These are phyloP conservation scores for Termitomyces sp. DNA, from an alignment of 768 basidiomycete genomes.

Conservation along the genomic window DNA sequence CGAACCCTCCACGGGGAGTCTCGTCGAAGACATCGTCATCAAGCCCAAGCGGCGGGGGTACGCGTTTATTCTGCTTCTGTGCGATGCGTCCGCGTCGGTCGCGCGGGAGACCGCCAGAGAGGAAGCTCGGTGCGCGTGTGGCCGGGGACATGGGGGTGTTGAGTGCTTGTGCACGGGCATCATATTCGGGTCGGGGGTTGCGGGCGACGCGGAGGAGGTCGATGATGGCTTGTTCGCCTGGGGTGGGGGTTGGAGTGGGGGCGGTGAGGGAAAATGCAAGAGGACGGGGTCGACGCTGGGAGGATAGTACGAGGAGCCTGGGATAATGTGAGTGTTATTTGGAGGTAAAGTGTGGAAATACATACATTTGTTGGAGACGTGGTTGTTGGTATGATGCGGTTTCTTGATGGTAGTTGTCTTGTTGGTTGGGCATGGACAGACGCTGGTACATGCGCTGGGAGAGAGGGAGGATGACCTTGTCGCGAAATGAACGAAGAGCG, in stretches of 20 bases:
- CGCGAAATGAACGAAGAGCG: conserved; percentile 77
- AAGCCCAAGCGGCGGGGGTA: conserved; percentile 19
- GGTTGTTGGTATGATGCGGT: conserved; percentile 58
- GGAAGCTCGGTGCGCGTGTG: conserved; percentile 58
- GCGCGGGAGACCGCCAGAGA: conserved; percentile 69
- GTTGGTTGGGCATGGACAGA: conserved; percentile 48
- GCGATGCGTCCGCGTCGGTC: conserved; percentile 79
- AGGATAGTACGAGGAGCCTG: conserved; percentile 74
- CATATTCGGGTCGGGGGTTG: conserved; percentile 42
- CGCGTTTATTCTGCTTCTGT: conserved; percentile 37
- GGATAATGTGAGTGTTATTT: conserved; percentile 3
- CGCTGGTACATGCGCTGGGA: conserved; percentile 52
- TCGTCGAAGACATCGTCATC: conserved; percentile 39
- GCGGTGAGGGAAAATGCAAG: conserved; percentile 59
- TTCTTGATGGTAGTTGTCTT: conserved; percentile 51
- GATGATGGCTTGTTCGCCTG: conserved; percentile 64
- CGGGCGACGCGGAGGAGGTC: conserved; percentile 66
- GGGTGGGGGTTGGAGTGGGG: conserved; percentile 49
- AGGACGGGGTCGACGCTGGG: conserved; percentile 60
- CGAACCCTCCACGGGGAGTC: conserved; percentile 44
- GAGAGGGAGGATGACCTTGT: conserved; percentile 71
- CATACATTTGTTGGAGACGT: conserved; percentile 79
- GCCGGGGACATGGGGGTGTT: conserved; percentile 21
- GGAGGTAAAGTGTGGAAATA: neutral
- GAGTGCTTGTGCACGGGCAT: conserved; percentile 24